Percentiles rank a stretch among this genome's conserved stretches.
Evolutionary conservation across 139 green algal species (phyloP).

Genomic region (Ettlia oleoabundans): DNA sequence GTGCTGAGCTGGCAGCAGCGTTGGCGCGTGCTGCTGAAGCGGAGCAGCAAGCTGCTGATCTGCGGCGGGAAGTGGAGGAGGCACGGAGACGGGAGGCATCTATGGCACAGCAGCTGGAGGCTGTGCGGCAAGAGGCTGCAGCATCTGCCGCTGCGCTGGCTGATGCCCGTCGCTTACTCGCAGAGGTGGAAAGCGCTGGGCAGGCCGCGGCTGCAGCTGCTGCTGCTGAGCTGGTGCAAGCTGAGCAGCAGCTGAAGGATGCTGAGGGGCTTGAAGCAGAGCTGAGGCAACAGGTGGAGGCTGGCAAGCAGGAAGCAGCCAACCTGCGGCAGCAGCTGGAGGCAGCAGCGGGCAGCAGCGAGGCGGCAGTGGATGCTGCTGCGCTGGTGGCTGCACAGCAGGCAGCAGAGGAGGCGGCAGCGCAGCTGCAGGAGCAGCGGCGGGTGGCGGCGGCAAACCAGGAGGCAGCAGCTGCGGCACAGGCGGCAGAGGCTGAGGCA

Average conservation of each 20-base stretch:
- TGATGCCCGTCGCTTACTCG: no score
- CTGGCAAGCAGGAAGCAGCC: slow-evolving; percentile 2
- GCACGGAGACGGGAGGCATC: background rate
- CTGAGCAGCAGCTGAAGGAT: background rate
- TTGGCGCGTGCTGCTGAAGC: background rate
- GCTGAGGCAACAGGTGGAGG: slow-evolving; percentile 15
- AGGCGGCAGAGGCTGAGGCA: background rate
- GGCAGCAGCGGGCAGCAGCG: background rate
- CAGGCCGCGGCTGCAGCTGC: background rate
- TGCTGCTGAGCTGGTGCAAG: background rate
- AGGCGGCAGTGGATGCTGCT: slow-evolving; percentile 9
- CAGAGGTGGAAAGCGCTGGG: no score
- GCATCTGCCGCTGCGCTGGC: background rate
- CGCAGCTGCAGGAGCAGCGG: background rate
- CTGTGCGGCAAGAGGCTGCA: background rate
- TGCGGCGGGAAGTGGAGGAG: background rate
- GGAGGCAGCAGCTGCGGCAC: slow-evolving; percentile 7
- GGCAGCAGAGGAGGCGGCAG: slow-evolving; percentile 1
- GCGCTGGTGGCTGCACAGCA: slow-evolving; percentile 2
- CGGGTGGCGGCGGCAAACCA: background rate
- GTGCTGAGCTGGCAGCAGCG: background rate
- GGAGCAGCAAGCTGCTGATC: background rate
- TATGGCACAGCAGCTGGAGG: background rate
- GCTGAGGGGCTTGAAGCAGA: background rate
- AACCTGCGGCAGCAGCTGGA: slow-evolving; percentile 27